Conservation (phyloP, 2,329 filamentous ascomycete genomes). For the Colletotrichum sansevieriae region DNA sequence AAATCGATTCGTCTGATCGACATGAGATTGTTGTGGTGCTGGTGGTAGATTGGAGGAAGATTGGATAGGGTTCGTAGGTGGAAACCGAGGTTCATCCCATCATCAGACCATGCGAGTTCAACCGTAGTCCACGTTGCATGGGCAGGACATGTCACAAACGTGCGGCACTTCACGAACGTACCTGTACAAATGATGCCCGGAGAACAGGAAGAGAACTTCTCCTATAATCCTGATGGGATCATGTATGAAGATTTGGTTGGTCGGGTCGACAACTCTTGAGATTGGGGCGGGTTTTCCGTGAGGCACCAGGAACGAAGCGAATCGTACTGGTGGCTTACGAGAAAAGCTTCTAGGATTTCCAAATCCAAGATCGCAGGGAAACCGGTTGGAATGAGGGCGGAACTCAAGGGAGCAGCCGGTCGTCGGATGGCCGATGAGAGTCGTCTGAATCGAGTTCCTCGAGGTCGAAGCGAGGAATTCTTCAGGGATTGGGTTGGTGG, state of each 20-base stretch:
- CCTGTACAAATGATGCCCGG: conserved; percentile 39
- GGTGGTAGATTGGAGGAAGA: conserved; percentile 28
- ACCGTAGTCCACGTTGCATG: not conserved
- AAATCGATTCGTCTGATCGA: conserved; percentile 43
- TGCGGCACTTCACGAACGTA: conserved; percentile 40
- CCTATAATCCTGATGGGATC: conserved; percentile 38
- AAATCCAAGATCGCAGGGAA: conserved; percentile 43
- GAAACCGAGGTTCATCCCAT: conserved; percentile 34
- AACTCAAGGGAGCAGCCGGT: conserved; percentile 52
- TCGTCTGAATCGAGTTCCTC: conserved; percentile 56
- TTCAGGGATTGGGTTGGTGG: conserved; percentile 38
- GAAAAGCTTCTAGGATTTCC: conserved; percentile 32
- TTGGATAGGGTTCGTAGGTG: conserved; percentile 19
- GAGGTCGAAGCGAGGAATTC: conserved; percentile 59
- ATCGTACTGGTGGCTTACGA: conserved; percentile 17
- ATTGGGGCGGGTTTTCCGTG: conserved; percentile 3
- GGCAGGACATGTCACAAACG: not conserved
- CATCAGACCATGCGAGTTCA: conserved; percentile 6
- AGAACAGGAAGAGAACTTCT: conserved; percentile 21
- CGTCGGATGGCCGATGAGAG: conserved; percentile 48
- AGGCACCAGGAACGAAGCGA: conserved; percentile 26
- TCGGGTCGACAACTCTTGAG: conserved; percentile 4
- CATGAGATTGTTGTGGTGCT: conserved; percentile 40
- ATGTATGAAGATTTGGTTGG: conserved; percentile 31
- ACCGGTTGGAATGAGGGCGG: conserved; percentile 42